phyloP scores from a whole-genome alignment of 306 rosid genomes.

The Corylus americana region DNA sequence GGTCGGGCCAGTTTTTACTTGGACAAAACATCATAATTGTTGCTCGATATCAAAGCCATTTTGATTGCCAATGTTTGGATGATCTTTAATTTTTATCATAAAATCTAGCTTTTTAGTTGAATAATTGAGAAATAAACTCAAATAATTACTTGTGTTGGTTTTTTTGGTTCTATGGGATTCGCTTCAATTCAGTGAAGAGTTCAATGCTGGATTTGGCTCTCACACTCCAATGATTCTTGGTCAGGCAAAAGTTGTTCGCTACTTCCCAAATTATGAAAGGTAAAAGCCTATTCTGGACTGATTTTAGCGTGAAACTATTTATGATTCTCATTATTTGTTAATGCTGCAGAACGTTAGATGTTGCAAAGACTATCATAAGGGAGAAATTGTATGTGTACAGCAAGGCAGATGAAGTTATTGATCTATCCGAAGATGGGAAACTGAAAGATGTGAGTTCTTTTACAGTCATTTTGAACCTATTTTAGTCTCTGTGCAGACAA shows the following conservation, averaged over 20 bases:
- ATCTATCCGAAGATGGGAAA: conserved; percentile 71
- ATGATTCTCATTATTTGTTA: conserved; percentile 34
- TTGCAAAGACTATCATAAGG: conserved; percentile 72
- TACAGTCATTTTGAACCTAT: conserved; percentile 6
- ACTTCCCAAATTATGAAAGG: conserved; percentile 84
- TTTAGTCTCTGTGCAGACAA: background rate
- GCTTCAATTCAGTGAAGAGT: conserved; percentile 68
- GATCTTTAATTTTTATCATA: conserved; percentile 15
- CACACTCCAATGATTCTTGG: conserved; percentile 94
- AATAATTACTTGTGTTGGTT: conserved; percentile 26
- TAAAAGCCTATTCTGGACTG: conserved; percentile 27
- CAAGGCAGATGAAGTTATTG: conserved; percentile 67
- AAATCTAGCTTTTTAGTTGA: conserved; percentile 13
- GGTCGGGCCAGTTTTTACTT: background rate
- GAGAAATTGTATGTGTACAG: conserved; percentile 62
- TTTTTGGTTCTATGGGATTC: conserved; percentile 15
- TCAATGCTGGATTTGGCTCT: conserved; percentile 90
- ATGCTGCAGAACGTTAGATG: conserved; percentile 66
- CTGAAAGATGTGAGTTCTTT: conserved; percentile 65
- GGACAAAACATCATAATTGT: background rate
- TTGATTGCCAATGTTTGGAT: conserved; percentile 12
- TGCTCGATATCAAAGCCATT: conserved; percentile 9
- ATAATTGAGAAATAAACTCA: conserved; percentile 13
- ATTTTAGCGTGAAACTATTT: conserved; percentile 14
- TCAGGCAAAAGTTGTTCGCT: conserved; percentile 93